phyloP scores from a whole-genome alignment of 2,329 filamentous ascomycete species.

The Colletotrichum spaethianum region DNA sequence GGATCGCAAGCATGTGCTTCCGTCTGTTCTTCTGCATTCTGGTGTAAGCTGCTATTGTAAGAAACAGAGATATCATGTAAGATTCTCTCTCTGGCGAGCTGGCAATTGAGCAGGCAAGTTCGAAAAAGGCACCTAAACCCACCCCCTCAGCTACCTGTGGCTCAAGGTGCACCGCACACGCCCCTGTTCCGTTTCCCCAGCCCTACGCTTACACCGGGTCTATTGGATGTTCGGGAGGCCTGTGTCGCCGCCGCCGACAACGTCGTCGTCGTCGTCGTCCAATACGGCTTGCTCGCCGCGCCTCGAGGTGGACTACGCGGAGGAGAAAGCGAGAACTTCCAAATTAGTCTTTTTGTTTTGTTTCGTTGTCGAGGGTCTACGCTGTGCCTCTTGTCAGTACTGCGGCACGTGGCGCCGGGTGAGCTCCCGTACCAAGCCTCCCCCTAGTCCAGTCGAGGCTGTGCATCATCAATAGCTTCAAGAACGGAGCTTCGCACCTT shows the following conservation, averaged over 20 bases:
- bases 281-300: conserved; percentile 17
- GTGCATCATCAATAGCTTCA: conserved; percentile 34
- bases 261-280: neutral
- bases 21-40: neutral
- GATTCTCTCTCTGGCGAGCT: neutral
- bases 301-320: neutral
- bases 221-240: conserved; percentile 2
- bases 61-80: conserved; percentile 15
- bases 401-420: conserved; percentile 28
- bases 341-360: too few relatives aligned
- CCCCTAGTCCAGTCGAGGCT: conserved; percentile 28
- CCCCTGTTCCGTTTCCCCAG: conserved; percentile 11
- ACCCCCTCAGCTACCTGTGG: conserved; percentile 31
- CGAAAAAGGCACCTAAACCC: conserved; percentile 8
- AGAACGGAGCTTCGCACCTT: conserved; percentile 16
- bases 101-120: conserved; percentile 7
- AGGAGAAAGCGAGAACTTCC: neutral
- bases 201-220: conserved; percentile 30
- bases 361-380: neutral
- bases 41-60: neutral
- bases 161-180: neutral
- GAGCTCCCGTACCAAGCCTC: conserved; percentile 1
- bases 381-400: neutral
- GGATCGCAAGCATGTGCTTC: conserved; percentile 25
- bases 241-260: neutral